phyloP scores from a whole-genome alignment of 176 grass and related monocot species.

The Triticum monococcum region DNA sequence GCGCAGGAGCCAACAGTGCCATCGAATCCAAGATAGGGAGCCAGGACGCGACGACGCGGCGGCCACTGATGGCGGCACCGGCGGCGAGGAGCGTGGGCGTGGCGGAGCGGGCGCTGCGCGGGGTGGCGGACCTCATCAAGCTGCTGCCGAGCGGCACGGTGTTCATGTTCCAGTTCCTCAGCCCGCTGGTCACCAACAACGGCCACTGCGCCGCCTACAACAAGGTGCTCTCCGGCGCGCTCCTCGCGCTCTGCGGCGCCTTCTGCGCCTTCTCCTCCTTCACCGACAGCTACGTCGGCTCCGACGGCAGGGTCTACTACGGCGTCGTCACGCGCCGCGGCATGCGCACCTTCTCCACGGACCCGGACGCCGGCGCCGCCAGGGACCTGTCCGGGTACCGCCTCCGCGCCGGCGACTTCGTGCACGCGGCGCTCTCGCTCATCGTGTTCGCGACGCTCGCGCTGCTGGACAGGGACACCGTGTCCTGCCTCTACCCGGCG shows the following conservation, averaged over 20 bases:
- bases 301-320: slow-evolving; percentile 72
- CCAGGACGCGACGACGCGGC: neutral
- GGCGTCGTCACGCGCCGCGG: slow-evolving; percentile 55
- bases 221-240: slow-evolving; percentile 36
- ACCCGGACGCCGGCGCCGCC: slow-evolving; percentile 27
- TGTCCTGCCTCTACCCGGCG: slow-evolving; percentile 57
- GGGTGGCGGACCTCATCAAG: slow-evolving; percentile 76
- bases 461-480: slow-evolving; percentile 61
- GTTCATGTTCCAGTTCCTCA: slow-evolving; percentile 78
- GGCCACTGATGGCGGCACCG: slow-evolving; percentile 29
- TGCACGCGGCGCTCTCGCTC: slow-evolving; percentile 56
- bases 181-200: slow-evolving; percentile 63
- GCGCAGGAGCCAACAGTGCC: neutral
- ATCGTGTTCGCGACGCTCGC: slow-evolving; percentile 64
- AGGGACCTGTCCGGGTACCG: slow-evolving; percentile 58
- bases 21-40: neutral
- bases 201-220: slow-evolving; percentile 52
- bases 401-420: slow-evolving; percentile 58
- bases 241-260: slow-evolving; percentile 53
- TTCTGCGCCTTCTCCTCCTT: slow-evolving; percentile 71
- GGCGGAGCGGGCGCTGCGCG: slow-evolving; percentile 43
- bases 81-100: slow-evolving; percentile 21
- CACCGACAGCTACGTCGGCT: slow-evolving; percentile 79
- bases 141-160: slow-evolving; percentile 79
- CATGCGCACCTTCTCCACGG: slow-evolving; percentile 48